Base-by-base conservation (phyloP, 2,329 filamentous ascomycete genomes). In the Teratosphaeria nubilosa region DNA sequence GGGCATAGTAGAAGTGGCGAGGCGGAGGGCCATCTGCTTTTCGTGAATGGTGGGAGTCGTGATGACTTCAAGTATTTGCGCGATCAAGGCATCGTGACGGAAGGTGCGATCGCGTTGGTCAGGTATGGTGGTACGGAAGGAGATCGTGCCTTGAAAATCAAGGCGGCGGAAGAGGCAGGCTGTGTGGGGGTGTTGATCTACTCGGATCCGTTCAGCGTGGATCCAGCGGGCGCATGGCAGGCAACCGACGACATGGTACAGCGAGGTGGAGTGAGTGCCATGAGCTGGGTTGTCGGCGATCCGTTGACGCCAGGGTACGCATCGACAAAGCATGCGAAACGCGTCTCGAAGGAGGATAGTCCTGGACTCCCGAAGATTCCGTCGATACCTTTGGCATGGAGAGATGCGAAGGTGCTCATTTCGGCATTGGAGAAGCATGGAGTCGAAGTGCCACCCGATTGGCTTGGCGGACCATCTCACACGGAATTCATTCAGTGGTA, bases 171-270 rank as follows among this genome's bases (percentile, higher is more conserved):
- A 73, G 72, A 90, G 65, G 89, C 88, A 14, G 94, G 94, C 1
- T 94, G 91, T 63, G 84, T 81, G 1, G 94, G 92, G 14, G 95
- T 90, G 67, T 82, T 99, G 58, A 88, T 96, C 59, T 99, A 96
- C 76, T 95, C 87, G 55, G 94, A 97, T 70, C 92, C 92, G 0
- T 80, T 81, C 1, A 87, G 96, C 55, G 88, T 95, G 69, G 91
- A 91, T 1, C 94, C 91, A 67, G 73, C 82, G 30, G 82, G 83
- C 64, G 91, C 85, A 25, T 95, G 81, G 73, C 87, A 92, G 82
- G 90, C 91, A 5, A 16, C 58, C 0, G 80, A 81, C 1, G 90
- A 94, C 68, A 88, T 86, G 52, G 88, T 96, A 2, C 90, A 94
- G 71, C 81, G 92, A 68, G 91, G 87, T 3, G 82, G 84, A 4